phyloP scores from a whole-genome alignment of 768 basidiomycete genomes.

The Amanita rubescens region DNA sequence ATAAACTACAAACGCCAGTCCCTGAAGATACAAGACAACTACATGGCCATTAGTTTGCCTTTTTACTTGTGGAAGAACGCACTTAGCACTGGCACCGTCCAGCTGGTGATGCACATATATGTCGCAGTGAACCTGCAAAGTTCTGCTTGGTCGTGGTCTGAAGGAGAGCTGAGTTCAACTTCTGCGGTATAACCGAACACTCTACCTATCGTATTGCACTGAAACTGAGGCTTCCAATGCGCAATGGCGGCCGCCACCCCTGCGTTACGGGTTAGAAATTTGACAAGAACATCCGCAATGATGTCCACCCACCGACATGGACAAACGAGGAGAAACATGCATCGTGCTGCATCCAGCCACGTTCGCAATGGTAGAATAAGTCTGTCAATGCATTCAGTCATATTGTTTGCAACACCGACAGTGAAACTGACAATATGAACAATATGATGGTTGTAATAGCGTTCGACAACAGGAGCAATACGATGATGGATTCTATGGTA shows the following conservation, averaged over 20 bases:
- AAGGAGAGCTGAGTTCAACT: not conserved
- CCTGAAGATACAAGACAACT: conserved; percentile 39
- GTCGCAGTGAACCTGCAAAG: conserved; percentile 42
- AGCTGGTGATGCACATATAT: conserved; percentile 43
- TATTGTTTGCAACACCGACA: conserved; percentile 5
- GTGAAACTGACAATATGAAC: conserved; percentile 33
- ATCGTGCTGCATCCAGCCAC: conserved; percentile 48
- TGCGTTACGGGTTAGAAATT: conserved; percentile 13
- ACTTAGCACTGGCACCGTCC: conserved; percentile 49
- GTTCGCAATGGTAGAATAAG: conserved; percentile 39
- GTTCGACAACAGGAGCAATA: conserved; percentile 35
- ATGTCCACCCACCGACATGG: conserved; percentile 37
- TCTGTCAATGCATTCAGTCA: conserved; percentile 19
- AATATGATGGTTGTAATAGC: conserved; percentile 31
- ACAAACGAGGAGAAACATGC: conserved; percentile 34
- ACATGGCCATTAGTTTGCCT: conserved; percentile 2
- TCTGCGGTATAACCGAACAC: not conserved
- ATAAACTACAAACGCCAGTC: conserved; percentile 31
- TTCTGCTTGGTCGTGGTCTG: conserved; percentile 33
- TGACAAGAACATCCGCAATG: not conserved
- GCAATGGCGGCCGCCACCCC: conserved; percentile 38
- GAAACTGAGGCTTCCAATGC: conserved; percentile 33
- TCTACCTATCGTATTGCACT: conserved; percentile 38
- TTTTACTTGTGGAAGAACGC: conserved; percentile 17
- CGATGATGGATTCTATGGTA: conserved; percentile 39